Conservation (phyloP, 2,329 filamentous ascomycete species). For the Diplodia sapinea region DNA sequence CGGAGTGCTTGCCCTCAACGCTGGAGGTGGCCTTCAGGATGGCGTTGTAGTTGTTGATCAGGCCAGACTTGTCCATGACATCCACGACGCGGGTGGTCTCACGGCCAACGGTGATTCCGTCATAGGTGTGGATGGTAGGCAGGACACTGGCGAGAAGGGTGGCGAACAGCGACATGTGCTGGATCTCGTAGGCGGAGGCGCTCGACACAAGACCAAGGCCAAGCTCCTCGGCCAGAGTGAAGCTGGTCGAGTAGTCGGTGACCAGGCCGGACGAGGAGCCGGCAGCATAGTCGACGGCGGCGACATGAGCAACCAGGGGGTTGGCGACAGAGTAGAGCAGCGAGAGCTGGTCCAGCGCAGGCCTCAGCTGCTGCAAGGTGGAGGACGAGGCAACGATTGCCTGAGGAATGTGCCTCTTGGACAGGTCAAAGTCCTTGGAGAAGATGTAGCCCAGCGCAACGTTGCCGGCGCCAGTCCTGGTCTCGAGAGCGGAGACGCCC, state of each 20-base stretch:
- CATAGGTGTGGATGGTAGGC: slow-evolving; percentile 87
- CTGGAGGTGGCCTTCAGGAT: slow-evolving; percentile 67
- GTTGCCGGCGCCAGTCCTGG: slow-evolving; percentile 83
- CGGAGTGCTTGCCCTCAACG: slow-evolving; percentile 71
- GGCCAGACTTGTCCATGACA: slow-evolving; percentile 72
- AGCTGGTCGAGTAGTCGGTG: slow-evolving; percentile 81
- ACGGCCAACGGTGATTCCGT: slow-evolving; percentile 80
- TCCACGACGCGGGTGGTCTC: slow-evolving; percentile 85
- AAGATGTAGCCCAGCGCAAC: slow-evolving; percentile 97
- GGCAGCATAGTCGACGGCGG: slow-evolving; percentile 82
- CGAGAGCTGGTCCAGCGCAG: slow-evolving; percentile 88
- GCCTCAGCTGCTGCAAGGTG: slow-evolving; percentile 78
- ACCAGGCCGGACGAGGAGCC: slow-evolving; percentile 73
- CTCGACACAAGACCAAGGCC: slow-evolving; percentile 86
- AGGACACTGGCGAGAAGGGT: slow-evolving; percentile 78
- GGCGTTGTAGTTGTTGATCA: slow-evolving; percentile 72
- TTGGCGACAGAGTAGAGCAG: slow-evolving; percentile 90
- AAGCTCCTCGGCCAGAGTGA: slow-evolving; percentile 85
- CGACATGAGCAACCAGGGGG: slow-evolving; percentile 90
- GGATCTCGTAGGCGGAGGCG: slow-evolving; percentile 84
- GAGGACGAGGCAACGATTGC: slow-evolving; percentile 85
- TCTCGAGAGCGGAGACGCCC: slow-evolving; percentile 79
- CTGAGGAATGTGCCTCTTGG: slow-evolving; percentile 90
- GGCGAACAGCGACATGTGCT: slow-evolving; percentile 93
- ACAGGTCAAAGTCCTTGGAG: slow-evolving; percentile 92